Percentiles rank a stretch among this genome's conserved stretches.
Evolutionary conservation across 306 rosid species (phyloP).

Genomic region (Argentina anserina): DNA sequence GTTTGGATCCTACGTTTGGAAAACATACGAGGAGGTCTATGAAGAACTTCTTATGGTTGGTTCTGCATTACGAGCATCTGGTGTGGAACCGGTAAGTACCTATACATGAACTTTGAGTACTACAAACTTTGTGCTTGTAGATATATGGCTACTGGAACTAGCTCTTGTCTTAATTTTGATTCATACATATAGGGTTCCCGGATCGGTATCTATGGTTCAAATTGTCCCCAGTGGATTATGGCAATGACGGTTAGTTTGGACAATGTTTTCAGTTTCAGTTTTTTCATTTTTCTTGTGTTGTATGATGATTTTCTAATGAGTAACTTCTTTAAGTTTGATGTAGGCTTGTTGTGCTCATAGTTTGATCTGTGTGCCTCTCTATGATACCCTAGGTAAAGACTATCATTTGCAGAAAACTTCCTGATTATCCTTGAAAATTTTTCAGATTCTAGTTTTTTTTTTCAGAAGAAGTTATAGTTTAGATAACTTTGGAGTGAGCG

Average conservation of each 20-base stretch:
- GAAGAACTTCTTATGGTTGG: slow-evolving; percentile 59
- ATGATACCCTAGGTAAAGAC: slow-evolving; percentile 76
- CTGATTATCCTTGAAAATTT: neutral
- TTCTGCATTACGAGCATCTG: slow-evolving; percentile 69
- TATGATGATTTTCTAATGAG: slow-evolving; percentile 9
- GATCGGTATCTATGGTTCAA: slow-evolving; percentile 74
- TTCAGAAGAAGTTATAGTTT: too few relatives aligned
- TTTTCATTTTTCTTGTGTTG: neutral
- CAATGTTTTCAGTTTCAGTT: neutral
- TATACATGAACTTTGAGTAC: neutral
- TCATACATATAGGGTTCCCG: slow-evolving; percentile 49
- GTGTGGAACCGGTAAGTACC: slow-evolving; percentile 68
- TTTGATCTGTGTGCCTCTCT: slow-evolving; percentile 82
- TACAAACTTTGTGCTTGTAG: neutral
- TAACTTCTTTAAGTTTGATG: slow-evolving; percentile 20
- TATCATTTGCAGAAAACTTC: neutral
- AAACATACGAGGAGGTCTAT: slow-evolving; percentile 66
- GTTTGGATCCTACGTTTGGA: slow-evolving; percentile 76
- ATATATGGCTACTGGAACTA: neutral
- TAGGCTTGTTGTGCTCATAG: slow-evolving; percentile 80
- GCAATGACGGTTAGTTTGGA: slow-evolving; percentile 70
- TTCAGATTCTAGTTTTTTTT: neutral
- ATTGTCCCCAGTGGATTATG: slow-evolving; percentile 81
- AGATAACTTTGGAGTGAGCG: neutral
- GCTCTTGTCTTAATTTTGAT: neutral